Evolutionary conservation across 2,329 filamentous ascomycete genomes (phyloP).

Genomic region (Aspergillus thermomutatus): DNA sequence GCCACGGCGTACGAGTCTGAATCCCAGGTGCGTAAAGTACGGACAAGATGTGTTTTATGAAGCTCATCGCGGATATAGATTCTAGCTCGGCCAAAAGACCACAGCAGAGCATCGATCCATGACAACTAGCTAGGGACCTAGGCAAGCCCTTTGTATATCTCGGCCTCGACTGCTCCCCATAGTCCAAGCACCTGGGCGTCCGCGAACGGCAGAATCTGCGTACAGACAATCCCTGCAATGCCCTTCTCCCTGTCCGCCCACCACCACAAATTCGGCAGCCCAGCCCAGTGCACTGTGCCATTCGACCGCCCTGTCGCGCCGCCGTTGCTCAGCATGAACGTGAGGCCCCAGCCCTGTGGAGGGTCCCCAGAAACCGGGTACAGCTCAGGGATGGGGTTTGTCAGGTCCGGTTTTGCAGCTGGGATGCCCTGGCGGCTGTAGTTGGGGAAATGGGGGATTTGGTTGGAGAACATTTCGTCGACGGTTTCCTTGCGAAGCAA

Average conservation of each 20-base stretch:
- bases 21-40: too few species aligned
- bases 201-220: conserved; percentile 52
- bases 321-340: conserved; percentile 54
- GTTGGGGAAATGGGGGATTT: conserved; percentile 55
- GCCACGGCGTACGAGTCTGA: too few species aligned
- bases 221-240: conserved; percentile 51
- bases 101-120: too few species aligned
- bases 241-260: conserved; percentile 61
- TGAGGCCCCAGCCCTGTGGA: conserved; percentile 64
- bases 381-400: conserved; percentile 49
- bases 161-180: conserved; percentile 26
- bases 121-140: too few species aligned
- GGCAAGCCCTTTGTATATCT: neutral
- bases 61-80: too few species aligned
- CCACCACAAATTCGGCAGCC: conserved; percentile 60
- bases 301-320: conserved; percentile 52
- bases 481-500: conserved; percentile 59
- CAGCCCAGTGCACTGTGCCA: conserved; percentile 56
- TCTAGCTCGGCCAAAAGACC: too few species aligned
- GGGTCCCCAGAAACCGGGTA: conserved; percentile 47
- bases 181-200: conserved; percentile 41
- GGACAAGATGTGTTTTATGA: too few species aligned
- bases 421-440: conserved; percentile 48
- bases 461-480: conserved; percentile 63
- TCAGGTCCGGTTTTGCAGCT: conserved; percentile 49